phyloP scores from a whole-genome alignment of 2,329 filamentous ascomycete genomes.

The Cryphonectria japonica region DNA sequence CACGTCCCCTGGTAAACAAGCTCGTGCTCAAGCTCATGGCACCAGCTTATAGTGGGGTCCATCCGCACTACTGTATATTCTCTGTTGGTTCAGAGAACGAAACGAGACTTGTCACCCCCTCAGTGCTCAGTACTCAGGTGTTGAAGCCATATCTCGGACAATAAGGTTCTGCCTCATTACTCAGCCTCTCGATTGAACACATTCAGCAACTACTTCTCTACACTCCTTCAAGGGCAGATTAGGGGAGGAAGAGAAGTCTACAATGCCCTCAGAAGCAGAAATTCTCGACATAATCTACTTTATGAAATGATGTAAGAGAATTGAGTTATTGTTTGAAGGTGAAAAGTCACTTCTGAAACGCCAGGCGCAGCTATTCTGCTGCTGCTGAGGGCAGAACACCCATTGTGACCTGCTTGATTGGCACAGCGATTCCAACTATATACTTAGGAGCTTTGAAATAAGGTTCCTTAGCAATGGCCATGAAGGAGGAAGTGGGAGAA shows the following conservation, averaged over 20 bases:
- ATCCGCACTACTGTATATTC: background rate
- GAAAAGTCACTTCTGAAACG: background rate
- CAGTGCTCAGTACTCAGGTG: background rate
- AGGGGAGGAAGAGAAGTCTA: background rate
- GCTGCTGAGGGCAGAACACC: background rate
- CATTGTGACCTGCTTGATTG: background rate
- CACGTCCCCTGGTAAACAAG: background rate
- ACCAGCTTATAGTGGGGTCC: background rate
- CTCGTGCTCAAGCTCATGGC: background rate
- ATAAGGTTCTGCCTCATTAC: background rate
- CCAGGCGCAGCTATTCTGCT: background rate
- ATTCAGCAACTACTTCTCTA: background rate
- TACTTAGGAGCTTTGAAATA: background rate
- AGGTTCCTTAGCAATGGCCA: background rate
- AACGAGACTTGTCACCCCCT: background rate
- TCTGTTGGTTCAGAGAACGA: background rate
- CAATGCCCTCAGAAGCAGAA: background rate
- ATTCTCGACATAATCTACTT: background rate
- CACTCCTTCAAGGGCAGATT: too few relatives aligned
- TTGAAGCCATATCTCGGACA: background rate
- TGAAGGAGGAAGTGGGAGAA: background rate
- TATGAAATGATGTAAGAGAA: background rate
- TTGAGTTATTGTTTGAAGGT: too few relatives aligned
- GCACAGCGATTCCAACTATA: rapidly evolving
- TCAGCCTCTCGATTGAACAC: background rate